Percentiles rank a stretch among this genome's conserved stretches.
Conservation (phyloP, 305 asterid genomes). For the Rubia peregrina region DNA sequence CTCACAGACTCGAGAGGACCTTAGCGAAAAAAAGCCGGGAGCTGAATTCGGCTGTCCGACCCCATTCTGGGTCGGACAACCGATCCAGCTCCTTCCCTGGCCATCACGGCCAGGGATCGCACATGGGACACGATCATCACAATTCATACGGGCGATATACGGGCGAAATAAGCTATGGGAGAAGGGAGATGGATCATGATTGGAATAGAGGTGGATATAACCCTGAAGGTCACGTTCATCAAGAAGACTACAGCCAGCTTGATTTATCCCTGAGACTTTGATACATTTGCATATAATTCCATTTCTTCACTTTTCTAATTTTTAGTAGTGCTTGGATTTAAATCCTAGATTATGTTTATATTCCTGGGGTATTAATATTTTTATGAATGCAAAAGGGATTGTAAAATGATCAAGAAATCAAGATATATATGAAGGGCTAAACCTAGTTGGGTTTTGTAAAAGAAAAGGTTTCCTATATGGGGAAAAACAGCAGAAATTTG, state of each 20-base stretch:
- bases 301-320: neutral
- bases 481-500: neutral
- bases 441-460: neutral
- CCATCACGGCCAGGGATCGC: constrained; percentile 8
- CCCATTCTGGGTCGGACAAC: constrained; percentile 27
- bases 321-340: neutral
- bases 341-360: constrained; percentile 3
- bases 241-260: constrained; percentile 54
- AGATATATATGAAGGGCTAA: constrained; percentile 1
- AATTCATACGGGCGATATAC: neutral
- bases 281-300: constrained; percentile 4
- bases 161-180: constrained; percentile 15
- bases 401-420: neutral
- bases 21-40: constrained; percentile 77
- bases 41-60: constrained; percentile 26
- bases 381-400: neutral
- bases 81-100: constrained; percentile 24
- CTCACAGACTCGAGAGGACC: constrained; percentile 85
- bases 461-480: neutral
- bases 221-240: constrained; percentile 25
- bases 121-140: constrained; percentile 9
- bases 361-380: constrained; percentile 3
- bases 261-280: constrained; percentile 78
- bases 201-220: constrained; percentile 19
- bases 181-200: constrained; percentile 28